Base-by-base conservation (phyloP, 345 rosid genomes). In the Camelina neglecta region DNA sequence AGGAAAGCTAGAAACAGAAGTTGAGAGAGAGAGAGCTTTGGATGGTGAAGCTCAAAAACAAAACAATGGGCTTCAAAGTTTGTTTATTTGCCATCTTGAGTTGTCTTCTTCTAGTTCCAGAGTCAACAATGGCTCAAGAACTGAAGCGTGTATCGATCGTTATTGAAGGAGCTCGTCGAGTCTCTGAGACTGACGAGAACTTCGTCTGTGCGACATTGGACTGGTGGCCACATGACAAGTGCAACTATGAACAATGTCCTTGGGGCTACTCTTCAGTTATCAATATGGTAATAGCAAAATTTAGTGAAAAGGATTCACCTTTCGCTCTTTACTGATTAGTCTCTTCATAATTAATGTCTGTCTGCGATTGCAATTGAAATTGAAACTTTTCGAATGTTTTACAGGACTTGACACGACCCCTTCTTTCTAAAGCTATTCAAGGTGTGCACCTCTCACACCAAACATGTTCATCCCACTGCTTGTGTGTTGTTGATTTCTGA, bases 201-300 rank as follows among this genome's bases (percentile, higher is more conserved):
- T 95, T 88, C 69, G 69, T 95, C 13, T 95, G 99, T 75, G 98
- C 98, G 33, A 95, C 99, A 53, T 38, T 95, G 66, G 99, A 95
- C 72, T 95, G 99, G 99, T 95, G 99, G 99, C 99, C 99, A 71
- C 97, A 87, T 80, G 97, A 95, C 65, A 95, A 95, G 82, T 95
- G 99, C 73, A 81, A 93, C 83, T 95, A 95, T 81, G 57, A 89
- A 33, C 91, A 87, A 33, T 95, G 99, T 72, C 98, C 99, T 1
- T 95, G 99, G 98, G 89, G 87, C 16, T 80, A 90, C 81, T 74
- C 98, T 59, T 95, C 99, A 44, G 96, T 67, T 8, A 80, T 82
- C 51, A 90, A 90, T 81, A 76, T 95, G 93, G 99, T 88, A 83
- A 80, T 86, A 38, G 36, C 35, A 47, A 6, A 54, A 1, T 0